Percentiles rank a stretch among this genome's conserved stretches.
These are phyloP conservation scores for Suhomyces coccinellae DNA, from an alignment of 1,139 yeast species.

Conservation along the genomic window DNA sequence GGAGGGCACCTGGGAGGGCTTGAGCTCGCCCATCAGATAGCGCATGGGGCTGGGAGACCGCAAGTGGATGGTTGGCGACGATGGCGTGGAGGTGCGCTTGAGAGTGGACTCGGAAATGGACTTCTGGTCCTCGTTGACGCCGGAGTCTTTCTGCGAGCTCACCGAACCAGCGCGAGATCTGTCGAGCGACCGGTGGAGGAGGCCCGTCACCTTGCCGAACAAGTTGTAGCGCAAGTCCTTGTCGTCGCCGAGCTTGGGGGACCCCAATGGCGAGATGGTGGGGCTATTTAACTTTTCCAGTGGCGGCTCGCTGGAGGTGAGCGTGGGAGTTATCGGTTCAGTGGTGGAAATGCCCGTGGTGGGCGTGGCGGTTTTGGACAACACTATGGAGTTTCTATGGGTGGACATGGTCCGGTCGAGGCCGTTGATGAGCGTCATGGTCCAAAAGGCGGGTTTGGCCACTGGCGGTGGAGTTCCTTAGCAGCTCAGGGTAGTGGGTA, in stretches of 20 bases:
- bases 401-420: conserved; percentile 3
- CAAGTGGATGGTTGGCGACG: conserved; percentile 2
- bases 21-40: background rate
- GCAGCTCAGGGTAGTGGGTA: background rate
- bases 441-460: background rate
- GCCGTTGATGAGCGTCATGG: conserved; percentile 8
- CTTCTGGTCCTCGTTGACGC: conserved; percentile 4
- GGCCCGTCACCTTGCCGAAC: conserved; percentile 36
- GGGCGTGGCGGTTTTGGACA: conserved; percentile 12
- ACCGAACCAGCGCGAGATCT: conserved; percentile 13
- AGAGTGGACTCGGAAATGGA: conserved; percentile 4
- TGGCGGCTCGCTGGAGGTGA: conserved; percentile 11
- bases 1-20: background rate
- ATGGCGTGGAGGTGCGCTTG: conserved; percentile 1
- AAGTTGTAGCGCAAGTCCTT: conserved; percentile 26
- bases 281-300: conserved; percentile 4
- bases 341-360: conserved; percentile 19
- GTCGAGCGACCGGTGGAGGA: conserved; percentile 26
- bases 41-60: conserved; percentile 2
- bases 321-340: conserved; percentile 19
- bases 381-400: conserved; percentile 10
- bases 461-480: background rate
- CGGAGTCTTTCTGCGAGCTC: conserved; percentile 12
- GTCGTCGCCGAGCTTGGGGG: conserved; percentile 16
- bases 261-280: conserved; percentile 9